These are phyloP conservation scores for Diplodia corticola DNA, from an alignment of 2,329 filamentous ascomycete species.

Conservation along the genomic window DNA sequence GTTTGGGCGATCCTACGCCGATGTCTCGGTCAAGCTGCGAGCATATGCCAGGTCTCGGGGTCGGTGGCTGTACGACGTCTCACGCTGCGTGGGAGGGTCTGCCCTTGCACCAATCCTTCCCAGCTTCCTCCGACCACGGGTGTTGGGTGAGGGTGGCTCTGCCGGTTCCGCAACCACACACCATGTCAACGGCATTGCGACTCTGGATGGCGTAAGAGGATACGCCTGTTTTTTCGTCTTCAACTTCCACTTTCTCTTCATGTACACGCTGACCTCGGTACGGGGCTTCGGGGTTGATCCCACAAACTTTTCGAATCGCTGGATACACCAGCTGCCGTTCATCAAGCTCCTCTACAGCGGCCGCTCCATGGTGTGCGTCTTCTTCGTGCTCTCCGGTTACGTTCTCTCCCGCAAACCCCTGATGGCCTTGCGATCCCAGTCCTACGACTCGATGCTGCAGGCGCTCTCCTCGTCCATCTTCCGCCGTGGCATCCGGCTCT, in stretches of 20 bases:
- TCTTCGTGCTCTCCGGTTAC: conserved; percentile 57
- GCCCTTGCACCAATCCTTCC: conserved; percentile 7
- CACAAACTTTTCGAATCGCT: conserved; percentile 51
- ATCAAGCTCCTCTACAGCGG: conserved; percentile 62
- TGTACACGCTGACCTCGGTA: conserved; percentile 56
- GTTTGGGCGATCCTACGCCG: not conserved
- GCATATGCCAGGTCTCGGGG: conserved; percentile 11
- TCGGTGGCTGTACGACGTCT: conserved; percentile 12
- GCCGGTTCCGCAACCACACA: not conserved
- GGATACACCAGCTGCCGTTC: conserved; percentile 52
- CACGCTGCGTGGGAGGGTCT: not conserved
- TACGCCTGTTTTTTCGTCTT: conserved; percentile 67
- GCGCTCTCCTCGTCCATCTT: conserved; percentile 52
- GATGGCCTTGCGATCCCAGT: conserved; percentile 44
- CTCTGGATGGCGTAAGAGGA: conserved; percentile 64
- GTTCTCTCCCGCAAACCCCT: conserved; percentile 53
- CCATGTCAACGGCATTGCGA: conserved; percentile 3
- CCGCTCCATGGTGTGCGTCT: conserved; percentile 56
- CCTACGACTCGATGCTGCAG: conserved; percentile 43
- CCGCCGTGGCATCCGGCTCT: conserved; percentile 53
- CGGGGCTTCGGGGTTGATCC: conserved; percentile 49
- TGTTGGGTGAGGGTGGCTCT: not conserved
- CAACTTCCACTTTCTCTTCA: conserved; percentile 59
- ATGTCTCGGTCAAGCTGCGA: not conserved
- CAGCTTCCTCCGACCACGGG: conserved; percentile 16